These are phyloP conservation scores for Metschnikowia hibisci DNA, from an alignment of 805 yeast species.

Conservation along the genomic window DNA sequence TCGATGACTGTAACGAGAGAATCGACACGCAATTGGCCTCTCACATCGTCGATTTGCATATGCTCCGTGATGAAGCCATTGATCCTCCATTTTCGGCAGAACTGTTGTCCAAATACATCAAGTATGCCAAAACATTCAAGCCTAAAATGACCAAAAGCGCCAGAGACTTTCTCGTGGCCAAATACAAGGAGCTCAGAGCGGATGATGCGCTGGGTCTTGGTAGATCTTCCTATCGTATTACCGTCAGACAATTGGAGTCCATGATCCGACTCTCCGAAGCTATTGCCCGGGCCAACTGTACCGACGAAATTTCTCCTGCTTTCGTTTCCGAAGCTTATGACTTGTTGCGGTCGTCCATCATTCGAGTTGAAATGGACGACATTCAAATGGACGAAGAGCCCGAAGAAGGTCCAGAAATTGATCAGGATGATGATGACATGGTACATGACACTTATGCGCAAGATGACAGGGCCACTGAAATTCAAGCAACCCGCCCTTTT, in stretches of 20 bases:
- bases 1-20: conserved; percentile 91
- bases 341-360: conserved; percentile 82
- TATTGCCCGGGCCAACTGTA: conserved; percentile 94
- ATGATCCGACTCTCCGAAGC: conserved; percentile 93
- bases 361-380: conserved; percentile 92
- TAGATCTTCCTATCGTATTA: conserved; percentile 84
- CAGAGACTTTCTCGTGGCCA: conserved; percentile 65
- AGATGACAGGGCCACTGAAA: conserved; percentile 5
- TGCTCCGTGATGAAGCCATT: conserved; percentile 86
- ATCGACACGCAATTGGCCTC: conserved; percentile 86
- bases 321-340: conserved; percentile 94
- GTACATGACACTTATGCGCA: conserved; percentile 12
- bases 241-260: conserved; percentile 94
- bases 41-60: conserved; percentile 90
- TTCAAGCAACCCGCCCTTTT: conserved; percentile 1
- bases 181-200: conserved; percentile 79
- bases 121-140: conserved; percentile 87
- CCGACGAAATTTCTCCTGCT: conserved; percentile 75
- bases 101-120: conserved; percentile 81
- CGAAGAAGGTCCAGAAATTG: conserved; percentile 20
- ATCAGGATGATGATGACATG: conserved; percentile 13
- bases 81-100: conserved; percentile 86
- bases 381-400: conserved; percentile 76
- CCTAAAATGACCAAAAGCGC: conserved; percentile 85
- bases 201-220: conserved; percentile 90